A percentile compares a stretch with the other conserved stretches of the same genome.
These are phyloP conservation scores for Grammothele lineata DNA, from an alignment of 768 basidiomycete genomes.

Conservation along the genomic window DNA sequence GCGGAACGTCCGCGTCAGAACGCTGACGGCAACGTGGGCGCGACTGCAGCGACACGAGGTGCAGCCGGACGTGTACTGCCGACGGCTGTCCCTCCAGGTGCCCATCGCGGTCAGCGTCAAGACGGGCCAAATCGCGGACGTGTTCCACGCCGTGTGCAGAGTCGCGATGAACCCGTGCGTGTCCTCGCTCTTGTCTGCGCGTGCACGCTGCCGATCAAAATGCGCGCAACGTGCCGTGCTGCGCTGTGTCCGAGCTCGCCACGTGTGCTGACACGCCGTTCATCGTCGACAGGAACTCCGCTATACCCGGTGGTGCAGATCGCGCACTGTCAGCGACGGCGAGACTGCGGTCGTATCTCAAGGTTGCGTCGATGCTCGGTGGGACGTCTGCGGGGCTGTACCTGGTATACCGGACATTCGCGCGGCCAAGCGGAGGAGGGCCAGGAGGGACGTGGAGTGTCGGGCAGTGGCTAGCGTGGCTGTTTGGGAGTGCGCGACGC, in stretches of 20 bases:
- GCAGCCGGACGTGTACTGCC: slow-evolving; percentile 95
- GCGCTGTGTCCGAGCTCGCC: slow-evolving; percentile 7
- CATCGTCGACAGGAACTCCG: slow-evolving; percentile 25
- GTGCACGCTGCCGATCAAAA: too few species aligned
- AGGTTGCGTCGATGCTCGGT: slow-evolving; percentile 67
- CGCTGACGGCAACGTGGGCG: slow-evolving; percentile 6
- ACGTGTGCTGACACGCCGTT: too few species aligned
- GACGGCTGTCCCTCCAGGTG: slow-evolving; percentile 83
- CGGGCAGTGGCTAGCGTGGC: slow-evolving; percentile 62
- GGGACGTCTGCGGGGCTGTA: slow-evolving; percentile 70
- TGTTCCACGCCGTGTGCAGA: slow-evolving; percentile 81
- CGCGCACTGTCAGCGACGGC: slow-evolving; percentile 68
- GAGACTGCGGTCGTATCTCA: slow-evolving; percentile 67
- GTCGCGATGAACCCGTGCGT: slow-evolving; percentile 81
- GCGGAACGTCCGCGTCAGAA: background rate
- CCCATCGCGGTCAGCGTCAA: slow-evolving; percentile 93
- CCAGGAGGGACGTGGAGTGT: slow-evolving; percentile 40
- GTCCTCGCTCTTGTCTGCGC: background rate
- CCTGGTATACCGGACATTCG: slow-evolving; percentile 64
- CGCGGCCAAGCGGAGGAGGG: slow-evolving; percentile 54
- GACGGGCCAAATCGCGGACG: slow-evolving; percentile 78
- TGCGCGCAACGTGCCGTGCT: slow-evolving; percentile 8
- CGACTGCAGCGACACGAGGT: slow-evolving; percentile 84
- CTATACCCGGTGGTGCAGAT: slow-evolving; percentile 71
- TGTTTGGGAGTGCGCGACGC: slow-evolving; percentile 46